Evolutionary conservation across 2,329 filamentous ascomycete species (phyloP), one percentile per base, ranked within the genome.

Genomic region (Monosporascus sp.): DNA sequence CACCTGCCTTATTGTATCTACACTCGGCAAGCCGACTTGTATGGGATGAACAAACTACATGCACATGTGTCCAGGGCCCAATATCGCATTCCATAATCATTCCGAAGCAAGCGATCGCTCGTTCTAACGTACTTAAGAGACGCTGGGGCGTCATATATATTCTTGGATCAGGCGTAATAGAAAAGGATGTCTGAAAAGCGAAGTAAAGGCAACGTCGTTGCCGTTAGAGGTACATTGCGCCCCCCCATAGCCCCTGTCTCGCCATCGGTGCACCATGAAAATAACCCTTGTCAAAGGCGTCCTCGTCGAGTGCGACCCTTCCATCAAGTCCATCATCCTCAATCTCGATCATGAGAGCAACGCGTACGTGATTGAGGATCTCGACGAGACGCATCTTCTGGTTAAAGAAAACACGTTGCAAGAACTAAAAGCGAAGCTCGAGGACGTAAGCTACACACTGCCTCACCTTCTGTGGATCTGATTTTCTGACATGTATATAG

Each of bases 261-360:
- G 7, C 24, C 14, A 26, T 28, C 4, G 7, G 43, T 31, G 7
- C 14, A 35, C 20, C 50, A 24, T 35, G 20, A 20, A 45, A 47
- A 15, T 53, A 47, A 58, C 59, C 52, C 53, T 48, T 26, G 38
- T 18, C 31, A 20, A 50, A 82, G 88, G 88, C 57, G 85, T 89
- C 28, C 79, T 93, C 59, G 84, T 93, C 70, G 84, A 91, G 70
- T 91, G 87, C 72, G 89, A 93, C 68, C 86, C 89, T n/a, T 89
- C 87, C 45, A 91, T 93, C 78, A 92, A 91, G 72, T 88, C 89
- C 58, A 91, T 92, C 75, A 87, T 93, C 65, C 77, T 89, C 62
- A 88, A 85, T 64, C 88, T 93, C 61, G 86, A 93, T 70, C 81
- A 76, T 63, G 76, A 82, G 53, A 78, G 80, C 60, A 84, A 91